Base-by-base conservation (phyloP, 495 filamentous ascomycete genomes). In the Pyrenula aspistea region DNA sequence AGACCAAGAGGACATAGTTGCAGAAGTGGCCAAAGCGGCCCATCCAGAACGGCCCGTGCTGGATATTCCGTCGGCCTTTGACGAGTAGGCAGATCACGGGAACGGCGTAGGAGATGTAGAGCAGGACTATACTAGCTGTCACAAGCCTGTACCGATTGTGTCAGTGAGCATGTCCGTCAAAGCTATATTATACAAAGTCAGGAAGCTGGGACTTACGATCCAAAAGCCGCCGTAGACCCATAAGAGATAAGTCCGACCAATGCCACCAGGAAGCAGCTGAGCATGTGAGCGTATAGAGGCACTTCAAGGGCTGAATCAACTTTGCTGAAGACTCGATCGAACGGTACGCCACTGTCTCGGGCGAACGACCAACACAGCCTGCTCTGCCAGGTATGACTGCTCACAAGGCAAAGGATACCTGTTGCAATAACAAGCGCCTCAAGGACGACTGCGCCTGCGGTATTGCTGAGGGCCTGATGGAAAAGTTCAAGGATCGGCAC, bases 311-410 rank as follows among this genome's bases (percentile, higher is more conserved):
- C 71, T 2, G 66, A 63, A 58, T 81, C 65, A 19, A 83, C 76
- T 55, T 72, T 62, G n/a, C 68, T 65, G 60, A 79, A 65, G 55
- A 68, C 76, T 42, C 72, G 61, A 49, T 69, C 67, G 10, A 71
- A 70, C 2, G 81, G 81, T 1, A 84, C 59, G 10, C 79, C 82
- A 21, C 72, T 62, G 59, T 85, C 82, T 19, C 82, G 73, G 10
- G 82, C 74, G 60, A 84, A 83, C 24, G 75, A 75, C 82, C 82
- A 85, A 53, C 74, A 78, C 12, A 84, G 69, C 0, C 83, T 73
- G 24, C 71, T 73, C 59, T 83, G 79, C 75, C 76, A 79, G 1
- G 78, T 79, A 55, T 84, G 82, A 51, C 67, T 71, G 2, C 80
- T 78, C 49, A 83, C 70, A 47, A 75, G 71, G 56, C 79, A 84